Percentiles rank a stretch among this genome's conserved stretches.
Evolutionary conservation across 2,329 filamentous ascomycete genomes (phyloP).

Genomic region (Lomentospora prolificans): DNA sequence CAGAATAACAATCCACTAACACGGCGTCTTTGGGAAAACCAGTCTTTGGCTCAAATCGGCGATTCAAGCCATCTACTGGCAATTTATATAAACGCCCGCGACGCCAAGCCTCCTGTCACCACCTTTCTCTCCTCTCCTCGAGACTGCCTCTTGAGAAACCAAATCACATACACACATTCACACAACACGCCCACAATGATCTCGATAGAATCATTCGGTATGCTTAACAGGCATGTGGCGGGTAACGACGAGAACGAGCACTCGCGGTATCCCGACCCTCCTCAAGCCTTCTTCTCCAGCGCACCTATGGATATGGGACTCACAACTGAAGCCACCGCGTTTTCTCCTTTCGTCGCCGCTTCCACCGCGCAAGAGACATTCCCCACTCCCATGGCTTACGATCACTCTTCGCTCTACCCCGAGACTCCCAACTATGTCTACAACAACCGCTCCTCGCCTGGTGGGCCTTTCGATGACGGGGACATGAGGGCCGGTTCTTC

Average conservation of each 20-base stretch:
- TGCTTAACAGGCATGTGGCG: conserved; percentile 5
- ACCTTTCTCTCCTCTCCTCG: not conserved
- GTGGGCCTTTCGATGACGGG: conserved; percentile 38
- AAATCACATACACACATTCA: not conserved
- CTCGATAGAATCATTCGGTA: conserved; percentile 5
- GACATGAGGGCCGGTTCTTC: conserved; percentile 43
- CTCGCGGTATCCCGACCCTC: conserved; percentile 35
- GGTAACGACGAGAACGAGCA: conserved; percentile 20
- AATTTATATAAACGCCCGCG: not conserved
- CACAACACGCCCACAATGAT: not conserved
- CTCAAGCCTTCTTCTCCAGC: conserved; percentile 29
- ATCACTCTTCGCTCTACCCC: conserved; percentile 34
- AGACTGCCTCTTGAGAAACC: not conserved
- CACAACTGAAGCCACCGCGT: conserved; percentile 36
- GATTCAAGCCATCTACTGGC: not conserved
- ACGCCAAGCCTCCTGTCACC: not conserved
- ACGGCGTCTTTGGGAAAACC: not conserved
- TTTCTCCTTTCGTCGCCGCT: conserved; percentile 16
- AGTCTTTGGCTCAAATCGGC: not conserved
- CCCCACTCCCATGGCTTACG: conserved; percentile 34
- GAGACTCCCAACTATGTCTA: conserved; percentile 35
- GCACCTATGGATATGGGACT: conserved; percentile 38
- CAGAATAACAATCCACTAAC: not conserved
- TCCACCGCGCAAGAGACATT: conserved; percentile 16
- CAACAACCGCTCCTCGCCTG: conserved; percentile 36